Evolutionary conservation across 352 stramenopile species (phyloP), one percentile per base, ranked within the genome.

Genomic region (Peronospora destructor): DNA sequence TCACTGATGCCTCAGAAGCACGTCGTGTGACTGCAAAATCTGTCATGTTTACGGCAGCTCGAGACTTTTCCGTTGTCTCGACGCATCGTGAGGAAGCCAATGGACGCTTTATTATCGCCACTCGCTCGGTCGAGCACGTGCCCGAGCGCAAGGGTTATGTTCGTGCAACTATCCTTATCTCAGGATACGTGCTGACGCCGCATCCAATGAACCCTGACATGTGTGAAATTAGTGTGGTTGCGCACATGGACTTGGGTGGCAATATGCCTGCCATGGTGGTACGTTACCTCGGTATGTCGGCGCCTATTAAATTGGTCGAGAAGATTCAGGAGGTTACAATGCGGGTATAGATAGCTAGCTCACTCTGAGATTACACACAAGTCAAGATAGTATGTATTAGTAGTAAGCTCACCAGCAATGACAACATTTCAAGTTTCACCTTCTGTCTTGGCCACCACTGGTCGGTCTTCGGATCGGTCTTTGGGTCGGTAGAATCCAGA

Each of bases 271-370:
- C 66, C 1, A 78, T 80, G 59, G 71, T 91, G 9, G 73, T 91
- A 58, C 73, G 76, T 14, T 87, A 85, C 59, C 53, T 89, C 9
- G 80, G 80, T 13, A 64, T 88, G 10, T 87, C 80, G 16, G 78
- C 77, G 4, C 80, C 80, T 2, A 91, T 91, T 53, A 89, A 91
- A 64, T 63, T 91, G 12, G 60, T 91, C n/a, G 73, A 88, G 45
- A 84, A 85, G 68, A 76, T 91, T 29, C 56, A 65, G 38, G 56
- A 76, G 42, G 58, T 79, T 43, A 71, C 55, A 0, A 30, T 63
- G 45, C 41, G 43, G 23, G 49, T 59, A 59, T 71, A 72, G 26
- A 1, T 21, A 21, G 19, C 19, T 21, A 21, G 19, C 19, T 21
- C 3, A 21, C 19, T 21, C 19, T 21, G 1, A 21, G 19, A 21